Evolutionary conservation across 768 basidiomycete genomes (phyloP).

Genomic region (Lactarius pseudohatsudake): DNA sequence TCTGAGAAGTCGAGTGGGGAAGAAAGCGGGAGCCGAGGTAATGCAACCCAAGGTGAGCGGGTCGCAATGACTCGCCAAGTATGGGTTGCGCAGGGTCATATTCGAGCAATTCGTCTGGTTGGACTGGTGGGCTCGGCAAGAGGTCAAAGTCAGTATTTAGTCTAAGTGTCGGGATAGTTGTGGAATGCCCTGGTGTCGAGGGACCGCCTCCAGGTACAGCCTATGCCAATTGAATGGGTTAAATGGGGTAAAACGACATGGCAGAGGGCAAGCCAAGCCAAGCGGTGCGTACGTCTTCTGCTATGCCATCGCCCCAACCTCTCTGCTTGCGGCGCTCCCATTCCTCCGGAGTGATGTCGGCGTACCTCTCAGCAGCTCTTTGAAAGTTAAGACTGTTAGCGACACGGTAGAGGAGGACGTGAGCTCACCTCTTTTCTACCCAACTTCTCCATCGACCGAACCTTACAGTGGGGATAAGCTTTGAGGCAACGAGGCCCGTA

Average conservation of each 20-base stretch:
- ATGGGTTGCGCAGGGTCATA: slow-evolving; percentile 38
- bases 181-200: slow-evolving; percentile 11
- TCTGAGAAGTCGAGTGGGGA: slow-evolving; percentile 73
- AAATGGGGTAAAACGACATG: neutral
- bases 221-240: neutral
- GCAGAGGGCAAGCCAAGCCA: slow-evolving; percentile 14
- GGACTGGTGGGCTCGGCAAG: slow-evolving; percentile 20
- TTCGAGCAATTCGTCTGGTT: slow-evolving; percentile 27
- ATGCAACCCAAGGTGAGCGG: slow-evolving; percentile 66
- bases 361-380: slow-evolving; percentile 84
- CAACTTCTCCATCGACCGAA: slow-evolving; percentile 85
- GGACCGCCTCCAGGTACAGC: slow-evolving; percentile 15
- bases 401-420: neutral
- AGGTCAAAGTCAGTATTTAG: slow-evolving; percentile 32
- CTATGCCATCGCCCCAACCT: slow-evolving; percentile 65
- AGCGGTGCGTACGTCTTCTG: slow-evolving; percentile 23
- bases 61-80: slow-evolving; percentile 51
- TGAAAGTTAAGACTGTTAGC: neutral
- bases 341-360: slow-evolving; percentile 61
- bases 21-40: slow-evolving; percentile 86
- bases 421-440: slow-evolving; percentile 78
- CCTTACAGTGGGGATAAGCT: slow-evolving; percentile 38
- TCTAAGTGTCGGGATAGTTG: slow-evolving; percentile 28
- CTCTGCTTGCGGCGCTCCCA: slow-evolving; percentile 54
- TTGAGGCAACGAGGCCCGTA: neutral